A percentile compares a stretch with the other conserved stretches of the same genome.
These are phyloP conservation scores for Leishmania gerbilli DNA, from an alignment of 208 protist genomes.

Conservation along the genomic window DNA sequence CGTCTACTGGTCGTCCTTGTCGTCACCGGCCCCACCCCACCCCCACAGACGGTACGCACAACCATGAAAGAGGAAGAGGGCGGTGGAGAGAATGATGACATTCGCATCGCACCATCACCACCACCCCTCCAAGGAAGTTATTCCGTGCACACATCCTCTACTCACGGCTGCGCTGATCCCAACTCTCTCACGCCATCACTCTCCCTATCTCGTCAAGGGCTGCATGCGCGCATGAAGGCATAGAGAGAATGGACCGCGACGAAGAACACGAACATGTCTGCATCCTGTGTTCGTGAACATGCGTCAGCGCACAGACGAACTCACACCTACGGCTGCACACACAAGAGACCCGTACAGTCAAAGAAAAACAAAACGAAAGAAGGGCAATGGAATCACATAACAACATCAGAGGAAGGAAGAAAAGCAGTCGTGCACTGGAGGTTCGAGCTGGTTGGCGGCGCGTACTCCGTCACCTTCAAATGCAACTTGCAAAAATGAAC, in stretches of 20 bases:
- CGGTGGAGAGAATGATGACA: neutral
- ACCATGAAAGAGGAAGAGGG: neutral
- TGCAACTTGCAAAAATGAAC: neutral
- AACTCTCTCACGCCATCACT: neutral
- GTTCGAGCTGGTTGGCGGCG: neutral
- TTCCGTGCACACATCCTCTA: neutral
- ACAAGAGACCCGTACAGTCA: neutral
- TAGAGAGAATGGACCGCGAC: neutral
- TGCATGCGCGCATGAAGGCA: neutral
- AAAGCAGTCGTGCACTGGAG: neutral
- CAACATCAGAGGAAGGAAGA: neutral
- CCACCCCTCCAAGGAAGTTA: neutral
- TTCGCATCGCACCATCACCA: neutral
- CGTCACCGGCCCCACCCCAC: neutral
- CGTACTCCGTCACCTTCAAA: slow-evolving; percentile 4
- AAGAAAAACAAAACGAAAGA: neutral
- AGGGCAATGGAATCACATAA: neutral
- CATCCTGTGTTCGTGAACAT: neutral
- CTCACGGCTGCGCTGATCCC: neutral
- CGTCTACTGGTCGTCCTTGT: neutral
- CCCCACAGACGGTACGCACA: neutral
- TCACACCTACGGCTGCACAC: neutral
- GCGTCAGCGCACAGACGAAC: neutral
- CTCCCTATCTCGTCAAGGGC: neutral
- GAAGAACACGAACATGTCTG: neutral